Conservation (phyloP, 225 moss, liverwort and hornwort genomes). For the Sphagnum tenellum region DNA sequence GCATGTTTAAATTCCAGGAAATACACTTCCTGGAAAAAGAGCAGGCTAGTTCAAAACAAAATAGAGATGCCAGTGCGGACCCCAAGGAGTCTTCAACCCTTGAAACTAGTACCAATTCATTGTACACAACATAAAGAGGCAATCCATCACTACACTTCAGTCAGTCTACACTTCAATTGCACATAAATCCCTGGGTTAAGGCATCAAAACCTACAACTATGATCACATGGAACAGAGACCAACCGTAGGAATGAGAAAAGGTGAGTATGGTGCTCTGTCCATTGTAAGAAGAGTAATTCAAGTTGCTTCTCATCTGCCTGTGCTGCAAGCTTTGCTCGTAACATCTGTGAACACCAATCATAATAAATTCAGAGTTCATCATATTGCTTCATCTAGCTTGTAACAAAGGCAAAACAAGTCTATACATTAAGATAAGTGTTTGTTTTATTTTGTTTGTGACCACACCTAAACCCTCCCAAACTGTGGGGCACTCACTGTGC, state of each 20-base stretch:
- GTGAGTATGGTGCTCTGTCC: constrained; percentile 91
- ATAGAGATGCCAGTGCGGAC: background rate
- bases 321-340: constrained; percentile 83
- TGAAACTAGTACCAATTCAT: background rate
- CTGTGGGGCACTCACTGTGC: no score
- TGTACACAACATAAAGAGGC: background rate
- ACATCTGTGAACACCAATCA: constrained; percentile 29
- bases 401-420: background rate
- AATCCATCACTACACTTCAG: background rate
- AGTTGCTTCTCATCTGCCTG: constrained; percentile 92
- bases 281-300: constrained; percentile 79
- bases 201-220: no score
- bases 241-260: constrained; percentile 49
- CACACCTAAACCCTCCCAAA: no score
- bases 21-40: no score
- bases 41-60: background rate
- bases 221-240: background rate
- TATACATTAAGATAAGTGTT: background rate
- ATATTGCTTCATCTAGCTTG: background rate
- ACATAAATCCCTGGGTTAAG: no score
- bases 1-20: background rate
- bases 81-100: background rate
- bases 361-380: background rate
- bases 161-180: no score
- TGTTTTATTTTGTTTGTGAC: no score